Base-by-base conservation (phyloP, 208 protist species). In the Crithidia brevicula region DNA sequence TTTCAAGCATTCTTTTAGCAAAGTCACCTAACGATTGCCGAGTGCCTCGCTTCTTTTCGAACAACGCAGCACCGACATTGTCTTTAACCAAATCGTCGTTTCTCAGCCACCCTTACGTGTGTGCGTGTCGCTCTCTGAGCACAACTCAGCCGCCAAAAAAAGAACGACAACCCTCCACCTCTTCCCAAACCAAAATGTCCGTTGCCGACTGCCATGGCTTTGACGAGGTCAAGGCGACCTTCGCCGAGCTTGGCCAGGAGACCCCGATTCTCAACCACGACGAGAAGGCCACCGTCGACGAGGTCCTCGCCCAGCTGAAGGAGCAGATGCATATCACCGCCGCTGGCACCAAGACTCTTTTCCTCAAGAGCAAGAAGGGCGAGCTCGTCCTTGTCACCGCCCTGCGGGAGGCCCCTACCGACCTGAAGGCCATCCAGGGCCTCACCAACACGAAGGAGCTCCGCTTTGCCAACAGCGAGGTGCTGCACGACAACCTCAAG, bases 291-390 rank as follows among this genome's bases (percentile, higher is more conserved):
- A 91, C 86, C 15, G 85, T 90, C 11, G 88, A 92, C 49, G 85
- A 87, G 52, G 84, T 62, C 20, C 51, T 68, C 13, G 49, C 16
- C 18, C 56, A 33, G 30, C 56, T 64, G 34, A 34, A 58, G 66
- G 34, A 30, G 27, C 42, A 56, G 33, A 46, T 45, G 28, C 18
- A 34, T 33, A 58, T 62, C 49, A 47, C 56, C 1, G 52, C 46
- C 13, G 56, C 49, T 25, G 86, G 86, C 61, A 90, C 88, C 34
- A 95, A 94, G 80, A 94, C 89, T 54, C 83, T 97, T 60, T 97
- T 97, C 61, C 72, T 97, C 33, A 97, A 96, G 83, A 87, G 86
- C 75, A 95, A 94, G 78, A 97, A 97, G 82, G 76, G 72, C 30
- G 88, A 94, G 56, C 64, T 97, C 23, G 88, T 95, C 28, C 75